phyloP scores from a whole-genome alignment of 495 filamentous ascomycete species.

The Wilcoxina mikolae region DNA sequence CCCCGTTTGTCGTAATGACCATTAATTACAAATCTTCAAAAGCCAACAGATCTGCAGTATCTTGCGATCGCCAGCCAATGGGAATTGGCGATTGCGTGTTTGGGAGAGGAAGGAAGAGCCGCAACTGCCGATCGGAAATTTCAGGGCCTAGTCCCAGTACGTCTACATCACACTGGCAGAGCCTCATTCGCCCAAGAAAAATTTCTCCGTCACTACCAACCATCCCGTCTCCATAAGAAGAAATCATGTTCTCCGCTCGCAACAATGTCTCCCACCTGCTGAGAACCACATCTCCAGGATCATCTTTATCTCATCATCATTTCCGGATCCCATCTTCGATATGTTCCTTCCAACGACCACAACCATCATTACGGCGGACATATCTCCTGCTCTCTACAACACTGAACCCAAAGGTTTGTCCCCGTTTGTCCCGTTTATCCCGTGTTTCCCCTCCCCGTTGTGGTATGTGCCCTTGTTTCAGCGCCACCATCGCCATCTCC shows the following conservation, averaged over 20 bases:
- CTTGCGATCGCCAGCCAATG: no score
- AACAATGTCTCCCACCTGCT: background rate
- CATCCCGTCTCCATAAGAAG: background rate
- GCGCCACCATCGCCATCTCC: background rate
- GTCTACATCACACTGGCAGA: background rate
- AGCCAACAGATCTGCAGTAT: no score
- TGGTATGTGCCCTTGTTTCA: slow-evolving; percentile 3
- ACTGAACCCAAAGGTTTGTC: slow-evolving; percentile 4
- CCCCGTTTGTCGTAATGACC: no score
- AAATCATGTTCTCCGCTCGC: background rate
- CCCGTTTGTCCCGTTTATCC: background rate
- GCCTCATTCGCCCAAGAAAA: slow-evolving; percentile 2
- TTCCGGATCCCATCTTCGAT: background rate
- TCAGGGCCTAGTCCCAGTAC: no score
- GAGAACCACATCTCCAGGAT: background rate
- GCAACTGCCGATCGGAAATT: slow-evolving; percentile 2
- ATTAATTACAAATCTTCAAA: no score
- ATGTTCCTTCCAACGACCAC: no score
- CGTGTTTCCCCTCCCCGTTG: background rate
- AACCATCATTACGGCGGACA: background rate
- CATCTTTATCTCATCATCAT: background rate
- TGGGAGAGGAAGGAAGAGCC: no score
- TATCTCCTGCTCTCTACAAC: slow-evolving; percentile 3
- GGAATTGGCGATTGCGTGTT: no score
- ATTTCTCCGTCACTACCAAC: background rate